Percentiles rank a stretch among this genome's conserved stretches.
phyloP scores from a whole-genome alignment of 2,329 filamentous ascomycete species.

The Fusarium odoratissimum region DNA sequence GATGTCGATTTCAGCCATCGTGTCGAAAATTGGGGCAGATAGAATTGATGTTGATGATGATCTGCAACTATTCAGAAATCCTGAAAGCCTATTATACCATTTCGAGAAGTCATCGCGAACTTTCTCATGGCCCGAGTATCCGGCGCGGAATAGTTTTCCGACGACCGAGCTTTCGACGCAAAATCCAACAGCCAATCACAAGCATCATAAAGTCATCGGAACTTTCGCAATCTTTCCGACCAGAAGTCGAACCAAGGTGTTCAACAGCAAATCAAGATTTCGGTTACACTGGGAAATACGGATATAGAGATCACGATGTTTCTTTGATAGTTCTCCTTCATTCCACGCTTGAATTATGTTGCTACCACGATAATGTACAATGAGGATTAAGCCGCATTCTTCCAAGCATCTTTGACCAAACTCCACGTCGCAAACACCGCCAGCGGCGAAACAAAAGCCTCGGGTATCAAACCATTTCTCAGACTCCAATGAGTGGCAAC shows the following conservation, averaged over 20 bases:
- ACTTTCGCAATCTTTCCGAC: background rate
- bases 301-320: background rate
- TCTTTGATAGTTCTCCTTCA: background rate
- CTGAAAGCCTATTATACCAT: background rate
- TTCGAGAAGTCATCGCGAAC: background rate
- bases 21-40: background rate
- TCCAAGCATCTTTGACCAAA: conserved; percentile 10
- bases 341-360: background rate
- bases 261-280: background rate
- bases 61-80: too few species aligned
- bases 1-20: background rate
- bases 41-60: background rate
- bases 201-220: rapidly evolving
- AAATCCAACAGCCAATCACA: background rate
- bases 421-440: conserved; percentile 13
- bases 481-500: conserved; percentile 11
- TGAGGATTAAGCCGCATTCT: background rate
- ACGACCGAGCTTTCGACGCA: background rate
- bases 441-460: conserved; percentile 5
- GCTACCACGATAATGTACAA: background rate
- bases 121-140: background rate
- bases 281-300: too few species aligned
- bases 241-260: background rate
- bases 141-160: background rate
- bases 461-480: background rate